A percentile compares a stretch with the other conserved stretches of the same genome.
Conservation (phyloP, 1,284 basidiomycete genomes). For the Albatrellus sp. region DNA sequence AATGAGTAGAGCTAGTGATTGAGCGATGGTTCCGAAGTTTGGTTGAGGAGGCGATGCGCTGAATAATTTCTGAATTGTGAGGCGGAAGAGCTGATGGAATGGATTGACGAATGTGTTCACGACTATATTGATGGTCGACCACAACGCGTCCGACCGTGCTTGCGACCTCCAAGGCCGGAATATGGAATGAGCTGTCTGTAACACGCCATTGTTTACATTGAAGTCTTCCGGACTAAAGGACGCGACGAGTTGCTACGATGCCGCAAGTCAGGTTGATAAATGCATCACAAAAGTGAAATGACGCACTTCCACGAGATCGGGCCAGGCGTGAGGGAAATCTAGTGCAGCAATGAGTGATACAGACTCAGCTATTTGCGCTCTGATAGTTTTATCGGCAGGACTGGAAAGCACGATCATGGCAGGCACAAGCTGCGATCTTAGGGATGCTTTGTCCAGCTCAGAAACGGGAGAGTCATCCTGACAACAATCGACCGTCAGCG, state of each 20-base stretch:
- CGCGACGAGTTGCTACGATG: conserved; percentile 65
- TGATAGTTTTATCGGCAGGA: conserved; percentile 52
- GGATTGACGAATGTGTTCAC: conserved; percentile 74
- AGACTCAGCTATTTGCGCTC: conserved; percentile 81
- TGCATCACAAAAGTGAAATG: background rate
- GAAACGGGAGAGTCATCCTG: conserved; percentile 55
- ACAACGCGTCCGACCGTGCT: conserved; percentile 81
- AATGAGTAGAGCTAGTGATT: conserved; percentile 67
- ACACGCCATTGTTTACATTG: conserved; percentile 78
- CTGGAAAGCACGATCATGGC: conserved; percentile 72
- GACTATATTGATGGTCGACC: conserved; percentile 88
- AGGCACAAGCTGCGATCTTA: conserved; percentile 65
- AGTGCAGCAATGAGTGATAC: conserved; percentile 78
- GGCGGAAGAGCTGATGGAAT: conserved; percentile 76
- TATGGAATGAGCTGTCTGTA: conserved; percentile 93
- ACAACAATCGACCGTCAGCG: conserved; percentile 8
- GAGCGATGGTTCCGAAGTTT: conserved; percentile 44
- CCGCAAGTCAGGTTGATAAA: background rate
- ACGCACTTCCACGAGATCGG: conserved; percentile 74
- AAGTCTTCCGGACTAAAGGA: conserved; percentile 74
- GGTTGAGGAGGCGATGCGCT: conserved; percentile 24
- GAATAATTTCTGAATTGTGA: conserved; percentile 43
- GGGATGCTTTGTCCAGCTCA: conserved; percentile 52
- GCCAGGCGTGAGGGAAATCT: conserved; percentile 84
- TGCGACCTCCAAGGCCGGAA: conserved; percentile 89